Percentiles rank a stretch among this genome's conserved stretches.
phyloP scores from a whole-genome alignment of 257 asterid genomes.

The Ballota nigra region DNA sequence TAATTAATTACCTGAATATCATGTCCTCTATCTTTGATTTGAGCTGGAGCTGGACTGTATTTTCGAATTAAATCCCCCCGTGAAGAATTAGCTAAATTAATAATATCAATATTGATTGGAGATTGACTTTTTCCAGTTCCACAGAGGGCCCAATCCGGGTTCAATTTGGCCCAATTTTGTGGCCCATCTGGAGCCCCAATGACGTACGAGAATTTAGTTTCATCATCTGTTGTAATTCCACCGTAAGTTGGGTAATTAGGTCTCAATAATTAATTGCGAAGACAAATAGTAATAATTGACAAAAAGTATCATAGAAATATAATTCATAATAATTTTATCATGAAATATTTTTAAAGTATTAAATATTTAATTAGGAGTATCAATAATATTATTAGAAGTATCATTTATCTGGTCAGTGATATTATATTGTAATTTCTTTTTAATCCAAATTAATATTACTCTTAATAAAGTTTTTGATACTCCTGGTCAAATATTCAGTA shows the following conservation, averaged over 20 bases:
- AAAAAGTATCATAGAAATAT: too few relatives aligned
- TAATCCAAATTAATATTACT: too few relatives aligned
- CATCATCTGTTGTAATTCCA: slow-evolving; percentile 21
- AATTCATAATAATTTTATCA: too few relatives aligned
- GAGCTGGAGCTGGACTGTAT: slow-evolving; percentile 39
- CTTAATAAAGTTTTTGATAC: too few relatives aligned
- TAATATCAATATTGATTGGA: slow-evolving; percentile 41
- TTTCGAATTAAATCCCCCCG: slow-evolving; percentile 19
- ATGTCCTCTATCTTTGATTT: slow-evolving; percentile 41
- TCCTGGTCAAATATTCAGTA: too few relatives aligned
- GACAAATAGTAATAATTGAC: too few relatives aligned
- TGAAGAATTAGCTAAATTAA: neutral
- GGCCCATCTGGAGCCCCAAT: slow-evolving; percentile 46
- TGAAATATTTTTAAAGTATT: too few relatives aligned
- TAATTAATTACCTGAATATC: slow-evolving; percentile 25
- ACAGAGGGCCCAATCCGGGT: slow-evolving; percentile 40
- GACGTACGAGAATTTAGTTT: slow-evolving; percentile 33
- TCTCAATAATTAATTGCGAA: too few relatives aligned
- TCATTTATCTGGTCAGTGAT: too few relatives aligned
- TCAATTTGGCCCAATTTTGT: slow-evolving; percentile 40
- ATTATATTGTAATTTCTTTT: too few relatives aligned
- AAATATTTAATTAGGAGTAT: too few relatives aligned
- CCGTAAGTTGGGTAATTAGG: neutral
- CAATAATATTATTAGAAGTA: too few relatives aligned
- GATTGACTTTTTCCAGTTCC: slow-evolving; percentile 49